phyloP scores from a whole-genome alignment of 495 filamentous ascomycete species.

The Pyronema domesticum region DNA sequence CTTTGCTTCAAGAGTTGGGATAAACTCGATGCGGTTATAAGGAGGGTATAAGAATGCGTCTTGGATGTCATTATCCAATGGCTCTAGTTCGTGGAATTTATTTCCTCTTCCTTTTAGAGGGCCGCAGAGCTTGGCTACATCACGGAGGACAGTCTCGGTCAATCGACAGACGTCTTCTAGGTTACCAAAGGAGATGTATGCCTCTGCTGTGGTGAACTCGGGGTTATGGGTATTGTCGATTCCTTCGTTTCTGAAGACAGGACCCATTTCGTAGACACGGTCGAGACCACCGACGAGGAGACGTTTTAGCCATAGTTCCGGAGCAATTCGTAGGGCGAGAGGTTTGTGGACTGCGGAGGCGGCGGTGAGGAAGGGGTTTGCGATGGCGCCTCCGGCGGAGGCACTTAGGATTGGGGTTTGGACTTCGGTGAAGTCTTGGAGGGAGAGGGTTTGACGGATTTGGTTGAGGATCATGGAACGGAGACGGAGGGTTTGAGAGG shows the following conservation, averaged over 20 bases:
- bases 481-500: constrained; percentile 50
- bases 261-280: constrained; percentile 79
- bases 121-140: constrained; percentile 36
- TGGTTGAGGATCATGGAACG: constrained; percentile 57
- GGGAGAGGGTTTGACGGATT: constrained; percentile 54
- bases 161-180: constrained; percentile 56
- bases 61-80: constrained; percentile 9
- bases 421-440: constrained; percentile 61
- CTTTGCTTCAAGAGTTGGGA: constrained; percentile 52
- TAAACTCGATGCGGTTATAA: constrained; percentile 55
- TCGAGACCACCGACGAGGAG: constrained; percentile 82
- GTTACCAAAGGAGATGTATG: constrained; percentile 73
- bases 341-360: constrained; percentile 48
- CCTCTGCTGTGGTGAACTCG: constrained; percentile 93
- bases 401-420: constrained; percentile 72
- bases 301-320: constrained; percentile 89
- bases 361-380: constrained; percentile 62
- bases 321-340: constrained; percentile 67
- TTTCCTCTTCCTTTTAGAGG: constrained; percentile 39
- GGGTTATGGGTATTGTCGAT: constrained; percentile 87
- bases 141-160: constrained; percentile 50
- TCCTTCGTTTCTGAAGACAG: constrained; percentile 88
- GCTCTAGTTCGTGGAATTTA: constrained; percentile 16
- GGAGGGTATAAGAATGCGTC: constrained; percentile 19
- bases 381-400: constrained; percentile 61